phyloP scores from a whole-genome alignment of 176 grass and related monocot species.

The Alopecurus myosuroides region DNA sequence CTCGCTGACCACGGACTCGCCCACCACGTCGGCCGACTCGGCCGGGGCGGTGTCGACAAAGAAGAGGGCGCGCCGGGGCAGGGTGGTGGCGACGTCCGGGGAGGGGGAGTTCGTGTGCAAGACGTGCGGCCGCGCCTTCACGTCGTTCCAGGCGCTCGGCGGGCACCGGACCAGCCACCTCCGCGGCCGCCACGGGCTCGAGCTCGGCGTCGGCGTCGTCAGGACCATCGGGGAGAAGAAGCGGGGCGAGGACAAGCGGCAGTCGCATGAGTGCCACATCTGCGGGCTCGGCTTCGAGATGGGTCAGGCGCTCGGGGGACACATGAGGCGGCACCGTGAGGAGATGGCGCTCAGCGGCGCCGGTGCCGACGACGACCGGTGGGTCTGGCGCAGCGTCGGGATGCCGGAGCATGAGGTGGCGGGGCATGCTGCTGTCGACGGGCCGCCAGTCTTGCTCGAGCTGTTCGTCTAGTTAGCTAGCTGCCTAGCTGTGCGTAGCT shows the following conservation, averaged over 20 bases:
- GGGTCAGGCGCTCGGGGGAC: slow-evolving; percentile 61
- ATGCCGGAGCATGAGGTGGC: not conserved
- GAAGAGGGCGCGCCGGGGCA: no score
- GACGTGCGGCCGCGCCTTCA: no score
- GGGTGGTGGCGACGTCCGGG: no score
- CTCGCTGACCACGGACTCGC: no score
- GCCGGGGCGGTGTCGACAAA: no score
- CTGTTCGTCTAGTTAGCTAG: slow-evolving; percentile 22
- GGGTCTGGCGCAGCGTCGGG: not conserved
- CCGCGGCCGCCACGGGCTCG: slow-evolving; percentile 31
- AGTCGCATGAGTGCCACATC: slow-evolving; percentile 59
- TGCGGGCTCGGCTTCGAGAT: slow-evolving; percentile 52
- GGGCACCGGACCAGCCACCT: no score
- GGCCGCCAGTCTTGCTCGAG: slow-evolving; percentile 26
- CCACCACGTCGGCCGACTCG: no score
- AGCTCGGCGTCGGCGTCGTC: slow-evolving; percentile 28
- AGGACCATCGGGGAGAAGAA: not conserved
- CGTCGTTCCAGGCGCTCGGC: no score
- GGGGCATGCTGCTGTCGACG: not conserved
- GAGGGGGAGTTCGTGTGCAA: no score
- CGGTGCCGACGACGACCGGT: not conserved
- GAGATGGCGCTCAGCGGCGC: not conserved
- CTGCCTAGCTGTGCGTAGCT: not conserved
- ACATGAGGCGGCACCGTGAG: no score
- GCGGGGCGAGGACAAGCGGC: not conserved